Percentiles rank a stretch among this genome's conserved stretches.
Evolutionary conservation across 306 rosid genomes (phyloP).

Genomic region (Prunus dulcis): DNA sequence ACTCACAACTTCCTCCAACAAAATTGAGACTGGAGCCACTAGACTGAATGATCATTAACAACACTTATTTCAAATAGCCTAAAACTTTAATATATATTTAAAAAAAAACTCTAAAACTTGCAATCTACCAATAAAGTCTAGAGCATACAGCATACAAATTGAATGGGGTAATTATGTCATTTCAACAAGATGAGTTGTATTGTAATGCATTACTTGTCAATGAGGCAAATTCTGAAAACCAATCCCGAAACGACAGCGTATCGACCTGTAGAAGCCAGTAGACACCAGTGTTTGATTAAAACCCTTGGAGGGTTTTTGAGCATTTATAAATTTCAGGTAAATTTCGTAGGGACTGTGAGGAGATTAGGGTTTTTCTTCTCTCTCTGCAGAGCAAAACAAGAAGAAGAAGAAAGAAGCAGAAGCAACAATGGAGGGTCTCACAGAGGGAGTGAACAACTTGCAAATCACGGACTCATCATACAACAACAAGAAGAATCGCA

Average conservation of each 20-base stretch:
- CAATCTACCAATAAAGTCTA: too few relatives aligned
- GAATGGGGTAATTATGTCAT: background rate
- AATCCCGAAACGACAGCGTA: background rate
- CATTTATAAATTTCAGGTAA: background rate
- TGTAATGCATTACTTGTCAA: background rate
- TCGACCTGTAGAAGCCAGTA: background rate
- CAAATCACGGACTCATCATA: constrained; percentile 35
- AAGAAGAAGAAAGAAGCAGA: background rate
- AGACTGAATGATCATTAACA: too few relatives aligned
- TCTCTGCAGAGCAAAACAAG: too few relatives aligned
- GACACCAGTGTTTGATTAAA: background rate
- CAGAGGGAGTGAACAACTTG: constrained; percentile 53
- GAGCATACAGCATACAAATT: too few relatives aligned
- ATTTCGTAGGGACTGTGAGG: background rate
- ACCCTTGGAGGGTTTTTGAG: background rate
- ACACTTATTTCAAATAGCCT: too few relatives aligned
- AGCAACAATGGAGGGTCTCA: constrained; percentile 45
- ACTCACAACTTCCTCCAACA: too few relatives aligned
- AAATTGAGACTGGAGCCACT: too few relatives aligned
- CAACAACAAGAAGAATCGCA: constrained; percentile 58
- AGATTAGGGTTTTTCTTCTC: constrained; percentile 9
- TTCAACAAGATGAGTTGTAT: background rate
- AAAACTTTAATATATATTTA: too few relatives aligned
- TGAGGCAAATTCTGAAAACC: background rate
- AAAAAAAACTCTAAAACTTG: too few relatives aligned